phyloP scores from a whole-genome alignment of 352 stramenopile genomes.

The Albugo laibachii region DNA sequence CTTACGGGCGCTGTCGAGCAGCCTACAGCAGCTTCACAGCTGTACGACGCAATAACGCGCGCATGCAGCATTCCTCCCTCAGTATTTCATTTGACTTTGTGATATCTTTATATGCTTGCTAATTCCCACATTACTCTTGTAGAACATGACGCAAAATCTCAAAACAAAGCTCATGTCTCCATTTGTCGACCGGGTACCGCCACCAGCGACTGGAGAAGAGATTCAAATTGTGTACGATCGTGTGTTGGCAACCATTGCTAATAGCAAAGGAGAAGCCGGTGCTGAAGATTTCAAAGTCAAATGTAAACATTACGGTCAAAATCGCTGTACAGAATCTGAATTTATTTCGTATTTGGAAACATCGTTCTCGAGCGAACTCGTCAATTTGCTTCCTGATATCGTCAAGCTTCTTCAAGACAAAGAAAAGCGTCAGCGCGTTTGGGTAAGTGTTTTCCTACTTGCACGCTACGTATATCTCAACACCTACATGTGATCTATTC shows the following conservation, averaged over 20 bases:
- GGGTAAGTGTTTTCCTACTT: constrained; percentile 19
- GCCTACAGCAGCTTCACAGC: constrained; percentile 46
- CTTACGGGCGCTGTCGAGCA: constrained; percentile 65
- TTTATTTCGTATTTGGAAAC: constrained; percentile 43
- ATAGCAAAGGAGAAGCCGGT: constrained; percentile 22
- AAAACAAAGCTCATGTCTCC: constrained; percentile 44
- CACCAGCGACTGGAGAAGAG: constrained; percentile 41
- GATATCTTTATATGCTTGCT: not conserved
- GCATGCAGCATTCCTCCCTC: constrained; percentile 39
- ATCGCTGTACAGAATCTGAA: constrained; percentile 47
- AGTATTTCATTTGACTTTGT: not conserved
- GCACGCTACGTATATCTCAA: not conserved
- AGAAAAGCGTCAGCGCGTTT: constrained; percentile 68
- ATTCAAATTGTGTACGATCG: constrained; percentile 75
- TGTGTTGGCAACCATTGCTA: constrained; percentile 51
- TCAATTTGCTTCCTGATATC: constrained; percentile 58
- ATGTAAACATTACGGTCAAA: constrained; percentile 76
- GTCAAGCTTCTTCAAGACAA: constrained; percentile 69
- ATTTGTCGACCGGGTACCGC: constrained; percentile 53
- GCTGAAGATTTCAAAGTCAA: constrained; percentile 71
- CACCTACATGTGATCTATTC: too few relatives aligned
- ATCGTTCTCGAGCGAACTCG: constrained; percentile 44
- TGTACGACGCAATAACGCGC: constrained; percentile 69
- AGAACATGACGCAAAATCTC: constrained; percentile 19
- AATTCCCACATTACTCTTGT: constrained; percentile 7